phyloP scores from a whole-genome alignment of 257 asterid species.

The Nicotiana paniculata region DNA sequence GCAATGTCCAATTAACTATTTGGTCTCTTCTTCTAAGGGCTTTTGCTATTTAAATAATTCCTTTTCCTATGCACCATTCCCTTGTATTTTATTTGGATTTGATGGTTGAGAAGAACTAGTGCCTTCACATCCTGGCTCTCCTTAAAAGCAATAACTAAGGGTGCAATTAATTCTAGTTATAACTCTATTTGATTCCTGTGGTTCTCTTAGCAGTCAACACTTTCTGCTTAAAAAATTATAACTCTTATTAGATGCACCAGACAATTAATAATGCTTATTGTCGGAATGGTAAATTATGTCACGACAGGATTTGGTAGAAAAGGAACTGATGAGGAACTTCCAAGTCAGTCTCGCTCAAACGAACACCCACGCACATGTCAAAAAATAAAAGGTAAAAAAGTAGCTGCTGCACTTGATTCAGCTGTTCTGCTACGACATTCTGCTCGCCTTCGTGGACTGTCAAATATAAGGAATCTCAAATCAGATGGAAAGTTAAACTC shows the following conservation, averaged over 20 bases:
- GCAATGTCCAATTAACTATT: neutral
- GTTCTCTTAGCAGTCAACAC: neutral
- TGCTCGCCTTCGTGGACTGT: conserved; percentile 31
- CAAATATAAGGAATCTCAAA: conserved; percentile 17
- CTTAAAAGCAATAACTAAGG: neutral
- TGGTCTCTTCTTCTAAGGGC: neutral
- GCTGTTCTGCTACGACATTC: conserved; percentile 18
- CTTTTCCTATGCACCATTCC: neutral
- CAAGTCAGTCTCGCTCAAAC: no score
- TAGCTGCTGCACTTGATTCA: conserved; percentile 14
- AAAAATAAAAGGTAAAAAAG: neutral
- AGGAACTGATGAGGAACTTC: no score
- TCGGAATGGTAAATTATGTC: no score
- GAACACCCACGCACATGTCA: no score
- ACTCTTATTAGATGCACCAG: no score
- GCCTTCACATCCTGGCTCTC: neutral
- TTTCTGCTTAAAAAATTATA: neutral
- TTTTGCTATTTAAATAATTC: neutral
- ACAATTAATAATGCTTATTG: no score
- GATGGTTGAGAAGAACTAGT: neutral
- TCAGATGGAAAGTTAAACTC: conserved; percentile 42
- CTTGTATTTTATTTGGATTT: neutral
- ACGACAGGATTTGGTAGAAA: no score
- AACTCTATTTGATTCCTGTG: neutral
- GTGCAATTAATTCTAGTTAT: neutral